A percentile compares a stretch with the other conserved stretches of the same genome.
phyloP scores from a whole-genome alignment of 2,329 filamentous ascomycete species.

The Exophiala bonariae region DNA sequence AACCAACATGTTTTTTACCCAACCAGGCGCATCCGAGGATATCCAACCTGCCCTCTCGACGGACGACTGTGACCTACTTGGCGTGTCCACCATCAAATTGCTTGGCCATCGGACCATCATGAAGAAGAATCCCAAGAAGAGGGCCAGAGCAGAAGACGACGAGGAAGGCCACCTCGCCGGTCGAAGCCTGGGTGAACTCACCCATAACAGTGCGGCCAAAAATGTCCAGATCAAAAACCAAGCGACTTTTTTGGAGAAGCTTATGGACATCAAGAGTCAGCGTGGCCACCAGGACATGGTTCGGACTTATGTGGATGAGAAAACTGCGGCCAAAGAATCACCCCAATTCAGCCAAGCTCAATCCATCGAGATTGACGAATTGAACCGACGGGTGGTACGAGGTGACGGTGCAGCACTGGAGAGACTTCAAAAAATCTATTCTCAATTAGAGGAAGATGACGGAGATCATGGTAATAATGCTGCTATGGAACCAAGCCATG shows the following conservation, averaged over 20 bases:
- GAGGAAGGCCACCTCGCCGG: conserved; percentile 2
- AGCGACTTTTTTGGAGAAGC: conserved; percentile 61
- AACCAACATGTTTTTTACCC: conserved; percentile 74
- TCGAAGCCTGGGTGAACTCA: conserved; percentile 19
- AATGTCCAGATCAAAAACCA: conserved; percentile 42
- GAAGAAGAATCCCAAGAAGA: conserved; percentile 33
- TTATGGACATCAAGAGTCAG: conserved; percentile 65
- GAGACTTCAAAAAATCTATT: conserved; percentile 39
- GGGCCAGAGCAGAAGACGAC: conserved; percentile 4
- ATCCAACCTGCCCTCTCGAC: conserved; percentile 25
- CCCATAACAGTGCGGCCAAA: conserved; percentile 28
- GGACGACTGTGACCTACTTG: conserved; percentile 68
- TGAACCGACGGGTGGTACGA: conserved; percentile 37
- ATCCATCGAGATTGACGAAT: conserved; percentile 34
- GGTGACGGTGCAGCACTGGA: conserved; percentile 39
- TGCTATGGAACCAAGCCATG: conserved; percentile 1
- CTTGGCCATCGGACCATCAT: conserved; percentile 66
- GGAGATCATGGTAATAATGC: not conserved
- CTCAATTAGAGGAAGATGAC: conserved; percentile 18
- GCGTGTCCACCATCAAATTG: conserved; percentile 69
- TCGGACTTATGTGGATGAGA: conserved; percentile 42
- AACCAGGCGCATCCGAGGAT: conserved; percentile 49
- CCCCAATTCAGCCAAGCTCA: conserved; percentile 32
- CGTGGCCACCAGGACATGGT: conserved; percentile 67
- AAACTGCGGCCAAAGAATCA: conserved; percentile 38